phyloP scores from a whole-genome alignment of 495 filamentous ascomycete genomes.

The Rusavskia elegans region DNA sequence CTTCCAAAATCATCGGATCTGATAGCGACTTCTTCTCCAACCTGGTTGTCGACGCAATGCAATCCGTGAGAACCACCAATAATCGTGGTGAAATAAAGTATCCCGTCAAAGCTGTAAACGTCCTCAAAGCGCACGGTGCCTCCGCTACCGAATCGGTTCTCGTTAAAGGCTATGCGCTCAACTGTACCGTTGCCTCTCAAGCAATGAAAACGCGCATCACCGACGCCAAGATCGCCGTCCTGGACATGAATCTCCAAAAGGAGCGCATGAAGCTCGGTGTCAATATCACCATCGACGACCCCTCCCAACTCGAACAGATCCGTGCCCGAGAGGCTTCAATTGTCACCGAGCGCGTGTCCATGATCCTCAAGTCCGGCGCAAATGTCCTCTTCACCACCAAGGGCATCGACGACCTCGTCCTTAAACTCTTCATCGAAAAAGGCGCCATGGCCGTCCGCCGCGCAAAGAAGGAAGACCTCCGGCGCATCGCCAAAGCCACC shows the following conservation, averaged over 20 bases:
- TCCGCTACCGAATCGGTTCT: conserved; percentile 75
- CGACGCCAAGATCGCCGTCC: conserved; percentile 90
- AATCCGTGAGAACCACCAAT: conserved; percentile 84
- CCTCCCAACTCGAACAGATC: conserved; percentile 93
- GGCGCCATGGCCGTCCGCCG: conserved; percentile 91
- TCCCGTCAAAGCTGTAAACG: conserved; percentile 96
- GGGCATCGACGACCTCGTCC: conserved; percentile 88
- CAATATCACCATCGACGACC: conserved; percentile 95
- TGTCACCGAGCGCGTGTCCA: conserved; percentile 84
- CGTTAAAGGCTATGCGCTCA: conserved; percentile 91
- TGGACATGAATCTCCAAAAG: conserved; percentile 98
- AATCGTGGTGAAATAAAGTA: conserved; percentile 86
- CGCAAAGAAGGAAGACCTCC: conserved; percentile 97
- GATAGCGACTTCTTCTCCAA: conserved; percentile 96
- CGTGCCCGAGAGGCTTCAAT: conserved; percentile 81
- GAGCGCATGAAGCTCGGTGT: conserved; percentile 98
- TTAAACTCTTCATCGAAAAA: conserved; percentile 90
- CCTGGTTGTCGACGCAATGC: conserved; percentile 94
- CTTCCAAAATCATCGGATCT: conserved; percentile 91
- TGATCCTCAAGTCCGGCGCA: conserved; percentile 94
- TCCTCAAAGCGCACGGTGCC: conserved; percentile 96
- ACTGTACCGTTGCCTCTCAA: conserved; percentile 97
- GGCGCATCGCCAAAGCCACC: conserved; percentile 90
- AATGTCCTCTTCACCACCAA: conserved; percentile 96
- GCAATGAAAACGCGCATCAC: conserved; percentile 88